Conservation (phyloP, 2,329 filamentous ascomycete genomes). For the Claviceps purpurea region DNA sequence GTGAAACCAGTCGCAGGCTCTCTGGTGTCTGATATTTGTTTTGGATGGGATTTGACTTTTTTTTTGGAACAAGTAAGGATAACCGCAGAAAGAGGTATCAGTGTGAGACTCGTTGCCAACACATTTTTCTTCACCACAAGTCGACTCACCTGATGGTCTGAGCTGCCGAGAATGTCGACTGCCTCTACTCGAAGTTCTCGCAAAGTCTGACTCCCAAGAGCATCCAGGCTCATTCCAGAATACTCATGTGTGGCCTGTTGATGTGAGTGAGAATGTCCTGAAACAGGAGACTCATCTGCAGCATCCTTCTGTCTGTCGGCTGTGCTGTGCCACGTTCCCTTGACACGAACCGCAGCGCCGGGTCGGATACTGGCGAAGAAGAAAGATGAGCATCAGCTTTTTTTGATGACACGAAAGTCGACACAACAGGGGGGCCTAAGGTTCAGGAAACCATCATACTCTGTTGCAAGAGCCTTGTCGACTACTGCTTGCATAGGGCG, state of each 20-base stretch:
- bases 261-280: conserved; percentile 2
- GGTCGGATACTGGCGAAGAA: conserved; percentile 53
- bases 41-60: conserved; percentile 85
- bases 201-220: conserved; percentile 2
- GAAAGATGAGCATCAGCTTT: background rate
- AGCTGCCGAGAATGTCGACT: conserved; percentile 59
- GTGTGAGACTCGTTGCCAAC: conserved; percentile 1
- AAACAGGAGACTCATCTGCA: conserved; percentile 1
- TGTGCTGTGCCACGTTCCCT: conserved; percentile 53
- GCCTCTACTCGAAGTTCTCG: conserved; percentile 61
- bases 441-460: conserved; percentile 37
- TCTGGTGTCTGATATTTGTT: conserved; percentile 91
- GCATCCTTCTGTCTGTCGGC: background rate
- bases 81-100: conserved; percentile 7
- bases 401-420: background rate
- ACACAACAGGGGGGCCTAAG: conserved; percentile 14
- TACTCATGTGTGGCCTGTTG: background rate
- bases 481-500: conserved; percentile 70
- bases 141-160: conserved; percentile 60
- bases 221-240: background rate
- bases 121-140: background rate
- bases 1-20: conserved; percentile 76
- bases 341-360: conserved; percentile 66
- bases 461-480: conserved; percentile 54
- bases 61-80: background rate